phyloP scores from a whole-genome alignment of 352 stramenopile species.

The Globisporangium uncinulatum region DNA sequence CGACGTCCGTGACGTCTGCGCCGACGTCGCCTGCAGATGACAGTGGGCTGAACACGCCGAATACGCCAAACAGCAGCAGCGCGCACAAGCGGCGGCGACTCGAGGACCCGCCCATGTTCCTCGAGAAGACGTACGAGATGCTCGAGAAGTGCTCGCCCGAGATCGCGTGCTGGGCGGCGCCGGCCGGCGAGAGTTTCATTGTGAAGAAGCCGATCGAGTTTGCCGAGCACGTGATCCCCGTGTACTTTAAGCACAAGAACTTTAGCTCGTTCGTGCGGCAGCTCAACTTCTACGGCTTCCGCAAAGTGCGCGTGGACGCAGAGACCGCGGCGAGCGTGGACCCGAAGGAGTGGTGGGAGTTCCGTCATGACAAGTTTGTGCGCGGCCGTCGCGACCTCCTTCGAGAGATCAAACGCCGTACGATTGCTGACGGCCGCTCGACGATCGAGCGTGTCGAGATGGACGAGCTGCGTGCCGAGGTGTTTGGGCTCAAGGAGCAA shows the following conservation, averaged over 20 bases:
- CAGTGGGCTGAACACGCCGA: slow-evolving; percentile 23
- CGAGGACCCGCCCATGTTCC: slow-evolving; percentile 64
- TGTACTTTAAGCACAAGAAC: slow-evolving; percentile 92
- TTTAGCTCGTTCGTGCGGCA: slow-evolving; percentile 92
- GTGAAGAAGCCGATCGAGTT: slow-evolving; percentile 86
- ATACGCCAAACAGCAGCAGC: slow-evolving; percentile 15
- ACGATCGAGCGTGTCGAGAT: slow-evolving; percentile 61
- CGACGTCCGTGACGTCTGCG: slow-evolving; percentile 24
- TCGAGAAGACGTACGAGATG: slow-evolving; percentile 90
- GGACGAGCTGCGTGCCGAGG: slow-evolving; percentile 59
- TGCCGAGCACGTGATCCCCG: slow-evolving; percentile 81
- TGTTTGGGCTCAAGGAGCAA: slow-evolving; percentile 49
- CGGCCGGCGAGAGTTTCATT: slow-evolving; percentile 78
- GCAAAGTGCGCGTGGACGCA: slow-evolving; percentile 64
- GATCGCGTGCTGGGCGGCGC: slow-evolving; percentile 70
- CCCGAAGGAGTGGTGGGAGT: slow-evolving; percentile 78
- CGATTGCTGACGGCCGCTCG: slow-evolving; percentile 14
- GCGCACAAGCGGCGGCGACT: slow-evolving; percentile 27
- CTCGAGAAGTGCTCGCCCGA: slow-evolving; percentile 71
- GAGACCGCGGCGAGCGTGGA: slow-evolving; percentile 31
- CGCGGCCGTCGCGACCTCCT: slow-evolving; percentile 59
- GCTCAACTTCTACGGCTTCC: slow-evolving; percentile 91
- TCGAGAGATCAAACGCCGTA: slow-evolving; percentile 69
- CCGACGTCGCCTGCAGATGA: slow-evolving; percentile 29
- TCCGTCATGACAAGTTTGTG: slow-evolving; percentile 83